Base-by-base conservation (phyloP, 2,329 filamentous ascomycete species). In the Cladosporium cucumerinum region DNA sequence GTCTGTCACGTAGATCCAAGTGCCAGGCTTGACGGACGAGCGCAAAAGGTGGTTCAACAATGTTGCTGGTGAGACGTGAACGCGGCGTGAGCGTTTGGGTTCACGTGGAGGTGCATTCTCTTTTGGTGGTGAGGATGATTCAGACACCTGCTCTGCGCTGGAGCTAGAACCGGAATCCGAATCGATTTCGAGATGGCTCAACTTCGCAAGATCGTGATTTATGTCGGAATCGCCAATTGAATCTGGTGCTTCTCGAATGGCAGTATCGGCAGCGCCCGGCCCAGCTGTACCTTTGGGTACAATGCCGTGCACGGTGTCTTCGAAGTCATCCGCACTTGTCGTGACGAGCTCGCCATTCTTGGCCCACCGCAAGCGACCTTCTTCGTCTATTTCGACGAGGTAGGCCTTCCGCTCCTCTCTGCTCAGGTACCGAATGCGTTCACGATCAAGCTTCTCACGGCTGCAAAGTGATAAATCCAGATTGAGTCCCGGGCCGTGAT, bases 1-100 rank as follows among this genome's bases (percentile, higher is more conserved):
- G 77, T 96, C 92, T 26, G 90, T 88, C 6, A 93, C 92, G 72
- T 96, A 97, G 69, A 97, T 96, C 93, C 93, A 97, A 3, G 91
- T 95, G 70, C 93, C 93, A 64, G 92, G 92, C 74, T 87, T 89
- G 54, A 93, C 89, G 0, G 89, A 87, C 67, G 90, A 89, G 68
- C 91, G 86, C 21, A 94, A 82, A 8, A 96, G 82, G 69, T 90
- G 89, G 76, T 94, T 91, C 72, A 95, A 85, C 10, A 96, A 84
- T 0, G 89, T 89, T 0, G 88, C 86, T 0, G 89, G 87, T 2
- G 87, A 91, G 5, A 92, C 83, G 72, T 91, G 86, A 60, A 84
- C 85, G 75, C 67, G 88, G 82, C 61, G 88, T 79, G 12, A 82
- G 49, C 18, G 60, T 21, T 62, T 62, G 1, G 32, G 34, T 32